Base-by-base conservation (phyloP, 1,139 yeast genomes). In the Magnusiomyces clavatus region DNA sequence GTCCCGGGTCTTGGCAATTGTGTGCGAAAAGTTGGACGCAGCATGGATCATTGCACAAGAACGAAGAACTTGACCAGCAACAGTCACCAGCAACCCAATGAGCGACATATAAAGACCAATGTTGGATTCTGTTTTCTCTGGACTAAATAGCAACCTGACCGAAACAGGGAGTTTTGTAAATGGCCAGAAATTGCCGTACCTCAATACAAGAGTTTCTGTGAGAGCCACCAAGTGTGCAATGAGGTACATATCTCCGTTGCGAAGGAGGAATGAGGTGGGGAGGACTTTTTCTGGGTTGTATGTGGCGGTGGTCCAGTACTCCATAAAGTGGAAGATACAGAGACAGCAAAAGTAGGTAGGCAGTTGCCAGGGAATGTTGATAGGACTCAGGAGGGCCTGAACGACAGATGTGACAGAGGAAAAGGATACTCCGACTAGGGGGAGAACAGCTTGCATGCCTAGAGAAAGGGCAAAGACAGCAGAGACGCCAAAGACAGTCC, bases 11-110 rank as follows among this genome's bases (percentile, higher is more conserved):
- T 77, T 66, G 51, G 83, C 89, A 2, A 94, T 77, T 46, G 82
- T 70, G 67, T 94, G 98, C 52, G 88, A 85, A 68, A 92, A 94
- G n/a, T 94, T 86, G 51, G 77, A 77, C 1, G 87, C 84, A 0
- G 97, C 97, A 0, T 92, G 86, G 57, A 78, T 75, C 97, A 92
- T 92, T 2, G 97, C 92, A 46, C 74, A 53, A 0, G 92, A 76
- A 49, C 98, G 75, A 3, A 79, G 63, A 0, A 63, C 14, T 62
- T 92, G 98, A 1, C 97, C 97, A 1, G 68, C 46, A 0, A 80
- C 64, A 4, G 82, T 36, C 0, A 60, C 40, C 6, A 24, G 24
- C 0, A 82, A 51, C 0, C 95, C 96, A 2, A 72, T 0, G 0
- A 56, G 10, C 17, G 70, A 35, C 10, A 64, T 8, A 70, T 46